Conservation (phyloP, 306 rosid species). For the Delonix regia region DNA sequence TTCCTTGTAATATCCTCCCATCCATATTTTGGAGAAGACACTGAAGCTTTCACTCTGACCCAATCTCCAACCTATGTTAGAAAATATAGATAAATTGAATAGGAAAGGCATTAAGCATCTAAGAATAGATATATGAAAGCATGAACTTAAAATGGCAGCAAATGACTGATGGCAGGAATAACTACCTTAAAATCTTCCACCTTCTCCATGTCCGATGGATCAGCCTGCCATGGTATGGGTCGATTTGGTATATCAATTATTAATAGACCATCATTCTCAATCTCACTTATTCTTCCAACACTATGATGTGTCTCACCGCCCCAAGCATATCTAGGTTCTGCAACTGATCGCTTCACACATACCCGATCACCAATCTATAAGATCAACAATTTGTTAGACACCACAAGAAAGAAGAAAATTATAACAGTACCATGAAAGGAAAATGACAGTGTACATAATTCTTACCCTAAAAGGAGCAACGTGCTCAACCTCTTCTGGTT, state of each 20-base stretch:
- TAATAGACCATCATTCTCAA: constrained; percentile 95
- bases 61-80: constrained; percentile 89
- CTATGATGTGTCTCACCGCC: constrained; percentile 99
- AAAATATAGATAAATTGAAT: constrained; percentile 26
- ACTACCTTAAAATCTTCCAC: constrained; percentile 94
- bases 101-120: constrained; percentile 26
- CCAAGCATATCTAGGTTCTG: constrained; percentile 99
- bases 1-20: constrained; percentile 95
- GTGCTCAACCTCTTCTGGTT: constrained; percentile 98
- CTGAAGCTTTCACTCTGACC: constrained; percentile 98
- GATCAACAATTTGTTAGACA: constrained; percentile 32
- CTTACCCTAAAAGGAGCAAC: constrained; percentile 88
- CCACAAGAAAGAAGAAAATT: constrained; percentile 12
- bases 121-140: constrained; percentile 12
- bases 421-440: background rate
- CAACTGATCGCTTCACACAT: constrained; percentile 97
- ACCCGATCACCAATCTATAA: constrained; percentile 90
- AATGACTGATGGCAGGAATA: constrained; percentile 20
- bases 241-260: constrained; percentile 89
- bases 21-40: constrained; percentile 95
- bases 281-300: constrained; percentile 94
- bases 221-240: constrained; percentile 99
- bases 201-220: constrained; percentile 98
- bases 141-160: constrained; percentile 22
- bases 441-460: constrained; percentile 17